phyloP scores from a whole-genome alignment of 192 early-diverging fungal species.

The Mortierella hygrophila region DNA sequence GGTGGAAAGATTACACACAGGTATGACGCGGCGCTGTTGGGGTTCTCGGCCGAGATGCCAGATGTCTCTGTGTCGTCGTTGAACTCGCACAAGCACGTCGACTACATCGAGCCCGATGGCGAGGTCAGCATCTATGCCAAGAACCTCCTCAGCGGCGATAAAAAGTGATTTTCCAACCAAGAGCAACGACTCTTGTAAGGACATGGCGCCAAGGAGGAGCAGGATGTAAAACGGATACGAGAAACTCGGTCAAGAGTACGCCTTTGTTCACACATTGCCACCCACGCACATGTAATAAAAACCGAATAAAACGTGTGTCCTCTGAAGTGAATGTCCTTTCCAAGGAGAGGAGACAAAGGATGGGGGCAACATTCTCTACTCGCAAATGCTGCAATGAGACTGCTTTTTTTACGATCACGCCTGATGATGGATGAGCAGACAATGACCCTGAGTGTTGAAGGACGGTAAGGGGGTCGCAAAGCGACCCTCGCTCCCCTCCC shows the following conservation, averaged over 20 bases:
- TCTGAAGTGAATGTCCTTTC: too few relatives aligned
- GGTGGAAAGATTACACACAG: constrained; percentile 58
- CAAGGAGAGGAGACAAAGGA: too few relatives aligned
- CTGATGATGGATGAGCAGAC: too few relatives aligned
- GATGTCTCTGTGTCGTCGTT: constrained; percentile 63
- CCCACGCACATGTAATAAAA: too few relatives aligned
- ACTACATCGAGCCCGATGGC: constrained; percentile 73
- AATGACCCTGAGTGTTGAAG: too few relatives aligned
- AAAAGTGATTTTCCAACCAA: neutral
- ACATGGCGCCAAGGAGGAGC: neutral
- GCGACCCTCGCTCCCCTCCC: neutral
- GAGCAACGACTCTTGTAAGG: neutral
- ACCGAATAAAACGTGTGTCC: too few relatives aligned
- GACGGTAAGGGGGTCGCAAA: neutral
- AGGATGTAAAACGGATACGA: neutral
- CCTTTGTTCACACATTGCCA: too few relatives aligned
- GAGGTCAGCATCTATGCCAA: constrained; percentile 58
- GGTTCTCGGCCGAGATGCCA: constrained; percentile 71
- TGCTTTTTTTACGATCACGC: neutral
- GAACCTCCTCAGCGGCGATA: neutral
- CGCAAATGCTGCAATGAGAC: neutral
- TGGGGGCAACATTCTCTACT: too few relatives aligned
- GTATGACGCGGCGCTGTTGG: constrained; percentile 65
- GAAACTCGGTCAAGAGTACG: too few relatives aligned
- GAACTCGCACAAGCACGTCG: constrained; percentile 53